These are phyloP conservation scores for Stylosanthes scabra DNA, from an alignment of 331 rosid genomes.

Conservation along the genomic window DNA sequence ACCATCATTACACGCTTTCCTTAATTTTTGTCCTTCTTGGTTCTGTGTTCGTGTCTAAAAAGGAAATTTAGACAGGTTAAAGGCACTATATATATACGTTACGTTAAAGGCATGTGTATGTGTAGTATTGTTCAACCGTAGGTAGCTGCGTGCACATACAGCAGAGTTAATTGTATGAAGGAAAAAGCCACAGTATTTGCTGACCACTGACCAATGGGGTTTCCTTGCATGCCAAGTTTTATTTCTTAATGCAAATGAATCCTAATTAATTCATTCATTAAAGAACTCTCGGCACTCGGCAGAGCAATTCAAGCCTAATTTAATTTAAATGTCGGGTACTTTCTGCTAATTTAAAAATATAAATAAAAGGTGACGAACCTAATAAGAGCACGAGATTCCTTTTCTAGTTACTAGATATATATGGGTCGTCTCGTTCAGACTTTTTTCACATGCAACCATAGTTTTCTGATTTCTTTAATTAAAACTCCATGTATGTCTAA, in stretches of 20 bases:
- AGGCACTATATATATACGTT: background rate
- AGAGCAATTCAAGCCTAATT: background rate
- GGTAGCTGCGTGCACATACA: background rate
- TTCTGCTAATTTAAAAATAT: constrained; percentile 11
- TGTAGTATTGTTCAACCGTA: background rate
- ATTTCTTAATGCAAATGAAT: constrained; percentile 33
- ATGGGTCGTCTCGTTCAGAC: constrained; percentile 39
- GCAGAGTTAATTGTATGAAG: background rate
- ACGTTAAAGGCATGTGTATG: background rate
- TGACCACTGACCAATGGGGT: constrained; percentile 39
- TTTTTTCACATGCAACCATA: constrained; percentile 54
- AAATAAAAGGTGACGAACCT: background rate
- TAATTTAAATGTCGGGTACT: constrained; percentile 27
- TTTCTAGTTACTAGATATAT: constrained; percentile 23
- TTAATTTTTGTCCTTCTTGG: background rate
- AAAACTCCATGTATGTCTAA: background rate
- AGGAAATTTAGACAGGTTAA: background rate
- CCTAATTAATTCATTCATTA: background rate
- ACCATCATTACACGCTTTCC: no score
- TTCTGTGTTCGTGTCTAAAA: background rate
- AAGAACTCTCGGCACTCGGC: background rate
- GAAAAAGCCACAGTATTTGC: constrained; percentile 33
- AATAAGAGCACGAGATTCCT: constrained; percentile 50
- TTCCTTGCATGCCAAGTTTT: constrained; percentile 58
- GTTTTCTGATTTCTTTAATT: constrained; percentile 36